Evolutionary conservation across 257 asterid species (phyloP).

Genomic region (Thymus mandschuricus): DNA sequence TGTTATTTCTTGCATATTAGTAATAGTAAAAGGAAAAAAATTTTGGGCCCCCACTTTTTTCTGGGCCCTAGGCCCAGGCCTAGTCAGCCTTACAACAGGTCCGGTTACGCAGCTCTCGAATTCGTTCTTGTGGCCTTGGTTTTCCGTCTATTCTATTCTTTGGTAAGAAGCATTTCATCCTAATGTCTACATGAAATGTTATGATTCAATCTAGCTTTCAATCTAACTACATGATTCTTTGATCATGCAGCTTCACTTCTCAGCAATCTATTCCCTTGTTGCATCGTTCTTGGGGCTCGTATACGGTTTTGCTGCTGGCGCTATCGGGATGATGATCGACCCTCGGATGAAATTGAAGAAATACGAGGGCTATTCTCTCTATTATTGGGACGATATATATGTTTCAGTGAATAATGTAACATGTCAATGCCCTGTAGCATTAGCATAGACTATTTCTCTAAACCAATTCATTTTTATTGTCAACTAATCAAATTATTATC

Average conservation of each 20-base stretch:
- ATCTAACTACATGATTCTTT: slow-evolving; percentile 18
- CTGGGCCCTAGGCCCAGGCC: too few species aligned
- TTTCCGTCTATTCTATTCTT: slow-evolving; percentile 62
- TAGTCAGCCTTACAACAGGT: too few species aligned
- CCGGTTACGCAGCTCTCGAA: slow-evolving; percentile 81
- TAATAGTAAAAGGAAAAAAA: too few species aligned
- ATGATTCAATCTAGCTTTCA: neutral
- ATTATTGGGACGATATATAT: too few species aligned
- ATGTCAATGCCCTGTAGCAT: too few species aligned
- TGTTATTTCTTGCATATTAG: too few species aligned
- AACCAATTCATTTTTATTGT: too few species aligned
- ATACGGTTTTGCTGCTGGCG: slow-evolving; percentile 49
- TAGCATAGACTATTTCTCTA: too few species aligned
- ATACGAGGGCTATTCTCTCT: neutral
- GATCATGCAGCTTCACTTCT: slow-evolving; percentile 58
- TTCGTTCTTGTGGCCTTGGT: slow-evolving; percentile 68
- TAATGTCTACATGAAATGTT: neutral
- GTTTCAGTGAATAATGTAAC: too few species aligned
- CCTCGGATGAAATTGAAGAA: slow-evolving; percentile 25
- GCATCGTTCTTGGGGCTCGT: slow-evolving; percentile 70
- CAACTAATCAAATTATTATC: too few species aligned
- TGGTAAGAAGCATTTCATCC: slow-evolving; percentile 48
- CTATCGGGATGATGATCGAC: slow-evolving; percentile 35
- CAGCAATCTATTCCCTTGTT: slow-evolving; percentile 53
- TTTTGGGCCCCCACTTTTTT: too few species aligned